A percentile compares a stretch with the other conserved stretches of the same genome.
Conservation (phyloP, 179 eudicot genomes). For the Nepenthes alata region DNA sequence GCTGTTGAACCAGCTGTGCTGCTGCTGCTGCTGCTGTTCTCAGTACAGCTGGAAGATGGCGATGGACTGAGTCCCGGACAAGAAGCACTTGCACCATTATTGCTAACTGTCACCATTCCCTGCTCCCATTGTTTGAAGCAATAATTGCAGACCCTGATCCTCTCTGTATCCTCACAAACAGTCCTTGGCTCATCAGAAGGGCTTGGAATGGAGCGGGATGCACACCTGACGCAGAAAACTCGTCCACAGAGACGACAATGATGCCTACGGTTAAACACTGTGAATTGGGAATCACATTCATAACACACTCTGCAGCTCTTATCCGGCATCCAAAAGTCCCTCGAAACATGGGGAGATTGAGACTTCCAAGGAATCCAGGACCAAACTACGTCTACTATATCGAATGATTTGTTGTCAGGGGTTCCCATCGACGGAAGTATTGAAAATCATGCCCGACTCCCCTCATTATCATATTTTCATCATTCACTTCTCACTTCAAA, state of each 20-base stretch:
- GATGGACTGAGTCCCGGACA: slow-evolving; percentile 23
- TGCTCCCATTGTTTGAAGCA: slow-evolving; percentile 32
- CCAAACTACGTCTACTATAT: slow-evolving; percentile 18
- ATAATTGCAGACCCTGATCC: slow-evolving; percentile 37
- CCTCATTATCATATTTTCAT: slow-evolving; percentile 4
- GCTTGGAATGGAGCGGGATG: slow-evolving; percentile 20
- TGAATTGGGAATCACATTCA: slow-evolving; percentile 30
- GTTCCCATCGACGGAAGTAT: slow-evolving; percentile 4
- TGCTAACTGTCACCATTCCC: slow-evolving; percentile 18
- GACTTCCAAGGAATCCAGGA: slow-evolving; percentile 23
- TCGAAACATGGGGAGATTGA: slow-evolving; percentile 20
- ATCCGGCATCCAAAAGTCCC: slow-evolving; percentile 45
- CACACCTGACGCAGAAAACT: slow-evolving; percentile 35
- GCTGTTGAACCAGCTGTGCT: slow-evolving; percentile 27
- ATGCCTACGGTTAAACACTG: slow-evolving; percentile 29
- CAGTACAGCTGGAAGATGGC: slow-evolving; percentile 26
- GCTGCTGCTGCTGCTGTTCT: slow-evolving; percentile 16
- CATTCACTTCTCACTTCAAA: neutral
- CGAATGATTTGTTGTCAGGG: slow-evolving; percentile 24
- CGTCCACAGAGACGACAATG: slow-evolving; percentile 40
- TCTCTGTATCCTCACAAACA: slow-evolving; percentile 22
- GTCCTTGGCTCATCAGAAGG: slow-evolving; percentile 22
- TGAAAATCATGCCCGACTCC: slow-evolving; percentile 2
- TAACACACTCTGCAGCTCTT: slow-evolving; percentile 29
- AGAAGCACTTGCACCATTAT: slow-evolving; percentile 20